Conservation (phyloP, 2,329 filamentous ascomycete genomes). For the Xylaria sp. region DNA sequence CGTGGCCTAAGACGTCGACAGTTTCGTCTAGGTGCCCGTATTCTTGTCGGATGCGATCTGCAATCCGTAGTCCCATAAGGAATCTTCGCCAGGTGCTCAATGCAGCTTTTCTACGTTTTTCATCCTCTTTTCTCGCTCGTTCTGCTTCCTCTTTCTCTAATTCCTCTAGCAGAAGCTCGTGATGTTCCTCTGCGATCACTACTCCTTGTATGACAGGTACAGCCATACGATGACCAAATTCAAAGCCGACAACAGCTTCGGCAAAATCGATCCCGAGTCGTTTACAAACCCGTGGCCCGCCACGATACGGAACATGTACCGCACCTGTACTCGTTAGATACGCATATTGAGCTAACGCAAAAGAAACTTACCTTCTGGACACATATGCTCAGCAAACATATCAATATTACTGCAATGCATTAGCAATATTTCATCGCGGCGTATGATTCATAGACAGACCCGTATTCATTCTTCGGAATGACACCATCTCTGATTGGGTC, state of each 20-base stretch:
- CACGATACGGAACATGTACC: conserved; percentile 82
- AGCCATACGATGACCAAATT: conserved; percentile 94
- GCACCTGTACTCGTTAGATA: conserved; percentile 65
- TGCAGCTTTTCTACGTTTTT: conserved; percentile 80
- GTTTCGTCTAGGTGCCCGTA: conserved; percentile 73
- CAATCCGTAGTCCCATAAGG: conserved; percentile 84
- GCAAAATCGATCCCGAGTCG: conserved; percentile 88
- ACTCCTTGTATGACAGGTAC: conserved; percentile 92
- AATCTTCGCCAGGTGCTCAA: conserved; percentile 87
- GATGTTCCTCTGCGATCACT: conserved; percentile 84
- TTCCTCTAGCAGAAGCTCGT: conserved; percentile 78
- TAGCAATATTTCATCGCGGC: conserved; percentile 10
- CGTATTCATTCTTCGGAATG: conserved; percentile 94
- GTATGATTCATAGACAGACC: conserved; percentile 52
- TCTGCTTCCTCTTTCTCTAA: conserved; percentile 83
- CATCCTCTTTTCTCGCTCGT: conserved; percentile 80
- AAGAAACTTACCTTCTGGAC: conserved; percentile 66
- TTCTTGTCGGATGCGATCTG: conserved; percentile 79
- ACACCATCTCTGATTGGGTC: conserved; percentile 83
- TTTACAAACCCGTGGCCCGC: conserved; percentile 83
- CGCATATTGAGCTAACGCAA: background rate
- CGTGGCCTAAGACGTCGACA: conserved; percentile 67
- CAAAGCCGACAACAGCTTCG: conserved; percentile 94
- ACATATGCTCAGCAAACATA: conserved; percentile 93
- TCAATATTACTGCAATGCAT: conserved; percentile 77